These are phyloP conservation scores for Aspergillus sp. DNA, from an alignment of 2,329 filamentous ascomycete species.

Conservation along the genomic window DNA sequence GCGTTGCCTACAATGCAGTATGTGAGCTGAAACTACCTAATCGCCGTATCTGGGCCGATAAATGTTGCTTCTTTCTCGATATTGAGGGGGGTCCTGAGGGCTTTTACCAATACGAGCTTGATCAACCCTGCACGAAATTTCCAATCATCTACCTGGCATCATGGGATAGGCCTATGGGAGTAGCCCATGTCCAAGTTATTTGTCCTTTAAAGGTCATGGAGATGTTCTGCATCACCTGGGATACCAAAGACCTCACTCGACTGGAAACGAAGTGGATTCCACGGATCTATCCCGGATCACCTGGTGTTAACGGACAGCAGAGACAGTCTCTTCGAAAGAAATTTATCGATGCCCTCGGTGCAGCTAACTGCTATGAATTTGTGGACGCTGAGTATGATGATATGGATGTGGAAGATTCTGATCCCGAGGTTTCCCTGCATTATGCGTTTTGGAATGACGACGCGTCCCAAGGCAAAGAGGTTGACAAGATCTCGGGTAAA, in stretches of 20 bases:
- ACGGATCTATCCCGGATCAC: conserved; percentile 14
- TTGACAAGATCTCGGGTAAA: no score
- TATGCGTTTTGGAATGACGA: no score
- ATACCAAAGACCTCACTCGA: conserved; percentile 7
- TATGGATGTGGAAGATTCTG: no score
- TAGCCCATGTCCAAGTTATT: conserved; percentile 16
- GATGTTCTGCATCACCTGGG: conserved; percentile 22
- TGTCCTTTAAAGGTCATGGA: conserved; percentile 18
- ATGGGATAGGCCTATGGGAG: conserved; percentile 6
- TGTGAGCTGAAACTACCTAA: conserved; percentile 23
- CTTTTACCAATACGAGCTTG: conserved; percentile 15
- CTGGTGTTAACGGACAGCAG: conserved; percentile 2
- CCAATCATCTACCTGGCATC: conserved; percentile 15
- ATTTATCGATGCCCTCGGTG: not conserved
- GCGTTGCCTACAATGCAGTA: conserved; percentile 19
- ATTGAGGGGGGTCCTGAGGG: conserved; percentile 26
- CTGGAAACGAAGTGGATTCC: conserved; percentile 20
- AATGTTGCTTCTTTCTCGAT: conserved; percentile 22
- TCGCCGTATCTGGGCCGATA: conserved; percentile 23
- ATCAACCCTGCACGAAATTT: conserved; percentile 4
- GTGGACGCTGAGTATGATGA: no score
- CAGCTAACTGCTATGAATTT: no score
- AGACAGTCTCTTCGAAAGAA: not conserved
- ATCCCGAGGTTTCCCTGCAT: no score
- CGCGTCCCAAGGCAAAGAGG: no score